Evolutionary conservation across 495 filamentous ascomycete species (phyloP).

Genomic region (Terfezia claveryi): DNA sequence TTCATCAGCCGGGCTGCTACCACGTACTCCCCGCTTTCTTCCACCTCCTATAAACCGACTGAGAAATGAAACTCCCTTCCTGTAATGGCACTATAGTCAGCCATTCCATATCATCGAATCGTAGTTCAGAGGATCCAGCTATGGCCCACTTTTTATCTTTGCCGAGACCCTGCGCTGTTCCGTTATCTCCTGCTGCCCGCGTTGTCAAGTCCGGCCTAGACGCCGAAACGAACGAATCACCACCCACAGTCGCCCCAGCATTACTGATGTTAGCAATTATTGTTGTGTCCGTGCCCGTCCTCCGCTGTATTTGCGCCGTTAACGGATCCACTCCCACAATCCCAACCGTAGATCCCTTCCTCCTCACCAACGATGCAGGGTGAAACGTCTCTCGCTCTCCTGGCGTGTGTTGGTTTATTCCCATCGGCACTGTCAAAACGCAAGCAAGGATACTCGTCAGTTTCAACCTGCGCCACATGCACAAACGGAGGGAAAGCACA

Average conservation of each 20-base stretch:
- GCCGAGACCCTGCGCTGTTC: conserved; percentile 15
- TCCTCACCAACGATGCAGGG: not conserved
- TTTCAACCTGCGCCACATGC: not conserved
- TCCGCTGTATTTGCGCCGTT: conserved; percentile 46
- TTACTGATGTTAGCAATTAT: conserved; percentile 36
- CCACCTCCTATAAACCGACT: conserved; percentile 69
- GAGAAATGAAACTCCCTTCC: conserved; percentile 76
- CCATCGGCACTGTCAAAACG: not conserved
- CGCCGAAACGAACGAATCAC: conserved; percentile 28
- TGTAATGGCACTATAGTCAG: conserved; percentile 22
- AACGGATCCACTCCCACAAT: conserved; percentile 7
- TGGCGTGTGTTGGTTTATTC: not conserved
- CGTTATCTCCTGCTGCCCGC: conserved; percentile 15
- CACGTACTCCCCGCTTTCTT: conserved; percentile 28
- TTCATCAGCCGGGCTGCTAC: conserved; percentile 38
- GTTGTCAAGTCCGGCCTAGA: conserved; percentile 21
- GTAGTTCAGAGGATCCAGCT: conserved; percentile 1
- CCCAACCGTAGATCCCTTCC: not conserved
- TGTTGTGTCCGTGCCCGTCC: conserved; percentile 54
- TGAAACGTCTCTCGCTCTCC: not conserved
- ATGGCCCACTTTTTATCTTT: conserved; percentile 25
- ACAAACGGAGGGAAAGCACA: not conserved
- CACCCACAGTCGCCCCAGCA: conserved; percentile 32
- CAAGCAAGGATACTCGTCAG: not conserved
- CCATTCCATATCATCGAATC: not conserved